These are phyloP conservation scores for Phaseolus lunatus DNA, from an alignment of 306 rosid genomes.

Conservation along the genomic window DNA sequence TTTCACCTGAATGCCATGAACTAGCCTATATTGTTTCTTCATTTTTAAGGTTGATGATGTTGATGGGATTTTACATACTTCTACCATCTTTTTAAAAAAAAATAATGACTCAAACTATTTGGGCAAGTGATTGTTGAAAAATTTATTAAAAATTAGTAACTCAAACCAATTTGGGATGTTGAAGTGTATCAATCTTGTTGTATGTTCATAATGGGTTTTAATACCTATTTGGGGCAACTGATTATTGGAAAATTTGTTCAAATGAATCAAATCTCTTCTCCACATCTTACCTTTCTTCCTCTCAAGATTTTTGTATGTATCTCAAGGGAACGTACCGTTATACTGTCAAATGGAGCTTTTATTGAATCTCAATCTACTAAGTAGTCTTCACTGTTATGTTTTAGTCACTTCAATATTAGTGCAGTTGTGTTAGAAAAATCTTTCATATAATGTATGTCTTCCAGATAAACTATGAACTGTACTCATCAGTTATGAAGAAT, in stretches of 20 bases:
- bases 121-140: no score
- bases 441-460: background rate
- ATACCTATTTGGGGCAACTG: background rate
- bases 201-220: background rate
- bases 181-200: background rate
- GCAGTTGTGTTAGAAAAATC: background rate
- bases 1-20: conserved; percentile 6
- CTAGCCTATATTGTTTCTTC: background rate
- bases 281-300: conserved; percentile 14
- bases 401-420: conserved; percentile 9
- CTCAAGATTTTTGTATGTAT: background rate
- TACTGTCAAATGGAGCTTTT: background rate
- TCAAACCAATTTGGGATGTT: background rate
- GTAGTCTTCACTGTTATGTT: conserved; percentile 17
- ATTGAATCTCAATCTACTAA: background rate
- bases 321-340: background rate
- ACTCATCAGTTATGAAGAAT: conserved; percentile 1
- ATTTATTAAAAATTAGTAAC: background rate
- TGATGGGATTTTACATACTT: background rate
- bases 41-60: background rate
- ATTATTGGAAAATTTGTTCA: background rate
- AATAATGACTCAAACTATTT: background rate
- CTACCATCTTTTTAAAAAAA: background rate
- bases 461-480: background rate
- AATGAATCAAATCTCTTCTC: background rate